Evolutionary conservation across 257 asterid species (phyloP).

Genomic region (Cordia subcordata): DNA sequence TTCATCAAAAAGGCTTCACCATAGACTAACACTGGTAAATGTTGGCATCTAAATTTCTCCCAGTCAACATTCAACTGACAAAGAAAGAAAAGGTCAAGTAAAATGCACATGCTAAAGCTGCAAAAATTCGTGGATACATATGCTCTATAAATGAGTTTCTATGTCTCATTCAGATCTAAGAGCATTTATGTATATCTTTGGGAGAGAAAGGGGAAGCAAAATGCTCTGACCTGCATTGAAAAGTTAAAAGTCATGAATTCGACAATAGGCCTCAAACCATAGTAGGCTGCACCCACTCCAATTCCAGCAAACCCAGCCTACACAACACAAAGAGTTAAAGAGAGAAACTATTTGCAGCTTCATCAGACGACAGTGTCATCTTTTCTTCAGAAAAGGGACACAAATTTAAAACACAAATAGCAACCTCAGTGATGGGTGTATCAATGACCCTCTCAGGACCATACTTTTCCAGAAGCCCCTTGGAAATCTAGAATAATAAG

Average conservation of each 20-base stretch:
- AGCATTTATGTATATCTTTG: neutral
- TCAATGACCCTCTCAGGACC: slow-evolving; percentile 91
- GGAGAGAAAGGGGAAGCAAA: neutral
- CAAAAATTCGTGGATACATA: neutral
- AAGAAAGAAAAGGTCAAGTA: too few species aligned
- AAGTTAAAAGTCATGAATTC: slow-evolving; percentile 98
- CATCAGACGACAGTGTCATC: slow-evolving; percentile 7
- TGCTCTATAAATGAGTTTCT: neutral
- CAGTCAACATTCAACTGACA: neutral
- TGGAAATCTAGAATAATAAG: slow-evolving; percentile 51
- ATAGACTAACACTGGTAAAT: neutral
- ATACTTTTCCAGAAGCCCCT: slow-evolving; percentile 83
- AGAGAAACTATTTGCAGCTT: slow-evolving; percentile 2
- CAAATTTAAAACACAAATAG: slow-evolving; percentile 11
- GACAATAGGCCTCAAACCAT: slow-evolving; percentile 78
- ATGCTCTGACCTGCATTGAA: slow-evolving; percentile 82
- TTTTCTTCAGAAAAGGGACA: neutral
- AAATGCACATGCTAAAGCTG: neutral
- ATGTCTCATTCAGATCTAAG: neutral
- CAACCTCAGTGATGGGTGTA: slow-evolving; percentile 96
- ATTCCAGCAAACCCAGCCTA: slow-evolving; percentile 98
- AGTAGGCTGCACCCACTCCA: slow-evolving; percentile 95
- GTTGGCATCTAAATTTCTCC: neutral
- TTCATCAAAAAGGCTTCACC: neutral
- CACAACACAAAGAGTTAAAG: neutral